Percentiles rank a stretch among this genome's conserved stretches.
phyloP scores from a whole-genome alignment of 441 rosid species.

The Corymbia citriodora region DNA sequence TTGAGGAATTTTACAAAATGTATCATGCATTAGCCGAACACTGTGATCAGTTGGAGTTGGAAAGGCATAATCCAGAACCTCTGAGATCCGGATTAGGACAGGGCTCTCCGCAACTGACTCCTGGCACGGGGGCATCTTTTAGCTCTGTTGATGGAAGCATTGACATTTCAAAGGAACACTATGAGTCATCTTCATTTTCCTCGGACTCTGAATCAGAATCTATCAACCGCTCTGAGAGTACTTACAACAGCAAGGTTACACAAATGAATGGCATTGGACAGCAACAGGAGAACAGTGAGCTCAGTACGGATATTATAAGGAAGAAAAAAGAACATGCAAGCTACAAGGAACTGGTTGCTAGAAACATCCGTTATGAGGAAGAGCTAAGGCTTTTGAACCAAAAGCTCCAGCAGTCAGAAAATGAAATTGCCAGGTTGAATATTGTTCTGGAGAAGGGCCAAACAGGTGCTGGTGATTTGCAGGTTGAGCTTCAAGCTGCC shows the following conservation, averaged over 20 bases:
- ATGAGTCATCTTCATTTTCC: conserved; percentile 45
- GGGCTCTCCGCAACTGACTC: conserved; percentile 33
- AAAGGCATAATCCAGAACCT: conserved; percentile 20
- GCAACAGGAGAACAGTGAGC: conserved; percentile 13
- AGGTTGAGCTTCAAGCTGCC: conserved; percentile 46
- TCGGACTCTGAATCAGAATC: conserved; percentile 73
- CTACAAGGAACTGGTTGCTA: conserved; percentile 28
- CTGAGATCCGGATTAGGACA: conserved; percentile 7
- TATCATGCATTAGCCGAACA: conserved; percentile 32
- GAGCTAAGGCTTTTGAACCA: conserved; percentile 36
- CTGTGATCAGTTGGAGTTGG: conserved; percentile 25
- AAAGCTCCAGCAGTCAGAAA: conserved; percentile 46
- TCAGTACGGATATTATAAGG: conserved; percentile 9
- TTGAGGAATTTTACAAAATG: conserved; percentile 28
- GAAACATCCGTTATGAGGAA: conserved; percentile 24
- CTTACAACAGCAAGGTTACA: conserved; percentile 27
- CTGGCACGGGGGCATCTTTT: conserved; percentile 29
- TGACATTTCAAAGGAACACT: conserved; percentile 43
- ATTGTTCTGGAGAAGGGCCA: conserved; percentile 33
- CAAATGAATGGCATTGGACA: conserved; percentile 18
- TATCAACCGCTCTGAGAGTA: conserved; percentile 38
- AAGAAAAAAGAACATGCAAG: conserved; percentile 17
- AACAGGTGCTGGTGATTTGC: conserved; percentile 17
- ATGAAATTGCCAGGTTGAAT: conserved; percentile 41
- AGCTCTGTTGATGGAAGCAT: conserved; percentile 41